Evolutionary conservation across 75 land plant genomes (phyloP).

Genomic region (Selaginella tamariscina): DNA sequence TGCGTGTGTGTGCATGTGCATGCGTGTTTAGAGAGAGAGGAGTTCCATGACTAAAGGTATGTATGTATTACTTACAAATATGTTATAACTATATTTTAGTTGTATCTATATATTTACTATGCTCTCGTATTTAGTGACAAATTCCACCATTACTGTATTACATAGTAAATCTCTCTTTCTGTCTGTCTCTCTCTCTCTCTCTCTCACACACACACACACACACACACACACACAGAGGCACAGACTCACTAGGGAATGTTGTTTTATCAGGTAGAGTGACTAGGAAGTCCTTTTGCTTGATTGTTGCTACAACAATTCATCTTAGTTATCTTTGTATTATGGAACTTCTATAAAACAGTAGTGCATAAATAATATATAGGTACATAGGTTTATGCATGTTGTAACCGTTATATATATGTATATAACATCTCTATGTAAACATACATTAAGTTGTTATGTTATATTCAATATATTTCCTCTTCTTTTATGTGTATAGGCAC

Average conservation of each 20-base stretch:
- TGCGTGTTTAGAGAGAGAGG: no score
- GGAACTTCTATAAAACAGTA: conserved; percentile 63
- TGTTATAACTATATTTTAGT: no score
- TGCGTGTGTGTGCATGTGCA: no score
- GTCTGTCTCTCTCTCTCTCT: neutral
- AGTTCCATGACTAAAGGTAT: no score
- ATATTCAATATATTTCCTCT: neutral
- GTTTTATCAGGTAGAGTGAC: conserved; percentile 73
- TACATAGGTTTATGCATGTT: no score
- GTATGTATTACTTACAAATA: no score
- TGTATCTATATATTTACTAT: no score
- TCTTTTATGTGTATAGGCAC: conserved; percentile 38
- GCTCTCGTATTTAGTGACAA: no score
- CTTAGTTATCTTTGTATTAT: conserved; percentile 73
- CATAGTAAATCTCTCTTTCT: no score
- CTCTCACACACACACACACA: neutral
- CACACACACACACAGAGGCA: no score
- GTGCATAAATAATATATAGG: conserved; percentile 68
- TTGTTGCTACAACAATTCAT: conserved; percentile 67
- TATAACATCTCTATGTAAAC: conserved; percentile 76
- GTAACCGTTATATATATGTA: conserved; percentile 86
- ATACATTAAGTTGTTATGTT: conserved; percentile 77
- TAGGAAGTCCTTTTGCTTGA: conserved; percentile 86
- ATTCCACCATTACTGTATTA: no score
- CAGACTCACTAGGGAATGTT: no score